phyloP scores from a whole-genome alignment of 768 basidiomycete genomes.

The Lyophyllum decastes region DNA sequence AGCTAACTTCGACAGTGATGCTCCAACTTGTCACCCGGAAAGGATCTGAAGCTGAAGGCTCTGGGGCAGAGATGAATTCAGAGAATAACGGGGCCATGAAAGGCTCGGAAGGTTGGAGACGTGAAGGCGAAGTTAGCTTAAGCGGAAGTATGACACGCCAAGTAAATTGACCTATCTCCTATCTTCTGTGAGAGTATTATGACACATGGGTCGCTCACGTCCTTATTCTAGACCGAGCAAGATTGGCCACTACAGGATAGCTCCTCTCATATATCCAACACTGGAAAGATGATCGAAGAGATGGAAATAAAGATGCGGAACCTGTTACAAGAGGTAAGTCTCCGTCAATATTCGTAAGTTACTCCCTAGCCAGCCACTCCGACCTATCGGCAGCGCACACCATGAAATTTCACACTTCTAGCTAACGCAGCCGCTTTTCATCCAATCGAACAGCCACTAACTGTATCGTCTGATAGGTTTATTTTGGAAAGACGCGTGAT shows the following conservation, averaged over 20 bases:
- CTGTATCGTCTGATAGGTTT: constrained; percentile 52
- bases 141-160: constrained; percentile 98
- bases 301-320: constrained; percentile 99
- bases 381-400: neutral
- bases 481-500: constrained; percentile 96
- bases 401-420: neutral
- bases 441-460: neutral
- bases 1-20: constrained; percentile 97
- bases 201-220: neutral
- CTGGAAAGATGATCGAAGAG: constrained; percentile 96
- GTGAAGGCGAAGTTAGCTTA: constrained; percentile 76
- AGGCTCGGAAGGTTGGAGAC: constrained; percentile 47
- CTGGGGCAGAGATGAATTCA: constrained; percentile 15
- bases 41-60: constrained; percentile 33
- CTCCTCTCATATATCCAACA: constrained; percentile 88
- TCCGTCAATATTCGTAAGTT: neutral
- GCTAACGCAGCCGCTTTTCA: neutral
- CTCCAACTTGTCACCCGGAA: constrained; percentile 76
- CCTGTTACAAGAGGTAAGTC: constrained; percentile 77
- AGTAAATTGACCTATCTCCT: constrained; percentile 45
- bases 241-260: constrained; percentile 81
- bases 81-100: constrained; percentile 39
- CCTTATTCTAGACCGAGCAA: constrained; percentile 66
- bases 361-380: neutral
- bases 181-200: neutral